phyloP scores from a whole-genome alignment of 2,329 filamentous ascomycete species.

The Alternaria ventricosa region DNA sequence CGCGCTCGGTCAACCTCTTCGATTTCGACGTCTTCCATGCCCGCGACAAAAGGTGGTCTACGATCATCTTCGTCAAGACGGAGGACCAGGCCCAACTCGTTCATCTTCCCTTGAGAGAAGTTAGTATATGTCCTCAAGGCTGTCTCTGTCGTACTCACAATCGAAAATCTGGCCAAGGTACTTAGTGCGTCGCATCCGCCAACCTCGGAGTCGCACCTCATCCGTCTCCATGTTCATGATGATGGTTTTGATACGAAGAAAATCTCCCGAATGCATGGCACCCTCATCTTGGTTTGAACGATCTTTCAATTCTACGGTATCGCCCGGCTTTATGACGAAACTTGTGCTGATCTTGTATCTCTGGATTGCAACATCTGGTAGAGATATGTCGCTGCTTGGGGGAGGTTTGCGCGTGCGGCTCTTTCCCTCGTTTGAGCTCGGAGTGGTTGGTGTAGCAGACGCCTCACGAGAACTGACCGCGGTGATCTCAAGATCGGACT shows the following conservation, averaged over 20 bases:
- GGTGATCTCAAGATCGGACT: not conserved
- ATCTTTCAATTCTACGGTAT: slow-evolving; percentile 28
- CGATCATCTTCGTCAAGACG: slow-evolving; percentile 3
- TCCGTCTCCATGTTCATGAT: slow-evolving; percentile 20
- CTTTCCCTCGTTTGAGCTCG: not conserved
- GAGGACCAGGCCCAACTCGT: slow-evolving; percentile 14
- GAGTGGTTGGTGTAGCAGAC: not conserved
- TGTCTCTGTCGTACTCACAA: slow-evolving; percentile 9
- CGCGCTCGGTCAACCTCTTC: not conserved
- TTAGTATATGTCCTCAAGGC: not conserved
- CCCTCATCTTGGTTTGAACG: not conserved
- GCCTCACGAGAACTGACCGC: not conserved
- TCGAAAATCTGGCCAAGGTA: slow-evolving; percentile 28
- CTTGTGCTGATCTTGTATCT: not conserved
- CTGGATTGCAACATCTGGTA: not conserved
- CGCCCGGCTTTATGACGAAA: slow-evolving; percentile 4
- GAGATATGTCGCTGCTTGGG: not conserved
- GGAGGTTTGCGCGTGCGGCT: not conserved
- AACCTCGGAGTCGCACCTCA: slow-evolving; percentile 26
- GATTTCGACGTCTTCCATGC: not conserved
- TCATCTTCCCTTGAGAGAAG: slow-evolving; percentile 16
- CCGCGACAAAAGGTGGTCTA: not conserved
- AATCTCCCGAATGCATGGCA: slow-evolving; percentile 26
- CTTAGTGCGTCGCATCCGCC: slow-evolving; percentile 22
- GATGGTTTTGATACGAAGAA: slow-evolving; percentile 28